These are phyloP conservation scores for Curvularia spicifera DNA, from an alignment of 2,329 filamentous ascomycete species.

Conservation along the genomic window DNA sequence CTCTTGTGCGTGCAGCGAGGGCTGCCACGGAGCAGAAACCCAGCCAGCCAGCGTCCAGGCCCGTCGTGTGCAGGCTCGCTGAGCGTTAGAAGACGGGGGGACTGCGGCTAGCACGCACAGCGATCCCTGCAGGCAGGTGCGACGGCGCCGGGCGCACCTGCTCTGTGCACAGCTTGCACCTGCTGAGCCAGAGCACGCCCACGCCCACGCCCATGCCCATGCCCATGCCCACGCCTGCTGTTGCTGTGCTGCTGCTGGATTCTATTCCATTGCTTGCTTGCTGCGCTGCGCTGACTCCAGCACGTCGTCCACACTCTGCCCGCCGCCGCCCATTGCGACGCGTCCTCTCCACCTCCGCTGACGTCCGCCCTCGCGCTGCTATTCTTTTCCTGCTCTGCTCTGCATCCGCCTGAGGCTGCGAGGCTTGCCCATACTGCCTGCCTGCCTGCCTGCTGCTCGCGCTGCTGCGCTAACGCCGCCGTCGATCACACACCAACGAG, in stretches of 20 bases:
- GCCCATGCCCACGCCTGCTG: neutral
- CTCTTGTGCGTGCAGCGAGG: too few relatives aligned
- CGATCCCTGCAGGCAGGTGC: conserved; percentile 7
- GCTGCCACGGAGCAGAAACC: too few relatives aligned
- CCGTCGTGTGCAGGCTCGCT: neutral
- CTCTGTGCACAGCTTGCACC: conserved; percentile 2
- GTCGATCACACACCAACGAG: conserved; percentile 20
- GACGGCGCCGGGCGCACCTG: conserved; percentile 5
- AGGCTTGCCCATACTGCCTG: too few relatives aligned
- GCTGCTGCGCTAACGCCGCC: conserved; percentile 13
- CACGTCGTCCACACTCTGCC: neutral
- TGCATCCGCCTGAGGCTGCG: conserved; percentile 10
- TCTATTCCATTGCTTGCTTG: neutral
- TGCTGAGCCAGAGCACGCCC: conserved; percentile 1
- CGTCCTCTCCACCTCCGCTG: neutral
- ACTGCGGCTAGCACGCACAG: conserved; percentile 3
- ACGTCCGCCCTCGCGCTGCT: too few relatives aligned
- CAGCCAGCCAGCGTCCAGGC: too few relatives aligned
- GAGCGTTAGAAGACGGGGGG: conserved; percentile 7
- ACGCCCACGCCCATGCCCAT: neutral
- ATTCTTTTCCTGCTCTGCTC: neutral
- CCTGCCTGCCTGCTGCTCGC: too few relatives aligned
- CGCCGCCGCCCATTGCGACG: neutral
- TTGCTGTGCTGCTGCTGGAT: neutral
- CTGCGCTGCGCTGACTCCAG: neutral